Conservation (phyloP, 2,329 filamentous ascomycete species). For the Microcyclosporella mali region DNA sequence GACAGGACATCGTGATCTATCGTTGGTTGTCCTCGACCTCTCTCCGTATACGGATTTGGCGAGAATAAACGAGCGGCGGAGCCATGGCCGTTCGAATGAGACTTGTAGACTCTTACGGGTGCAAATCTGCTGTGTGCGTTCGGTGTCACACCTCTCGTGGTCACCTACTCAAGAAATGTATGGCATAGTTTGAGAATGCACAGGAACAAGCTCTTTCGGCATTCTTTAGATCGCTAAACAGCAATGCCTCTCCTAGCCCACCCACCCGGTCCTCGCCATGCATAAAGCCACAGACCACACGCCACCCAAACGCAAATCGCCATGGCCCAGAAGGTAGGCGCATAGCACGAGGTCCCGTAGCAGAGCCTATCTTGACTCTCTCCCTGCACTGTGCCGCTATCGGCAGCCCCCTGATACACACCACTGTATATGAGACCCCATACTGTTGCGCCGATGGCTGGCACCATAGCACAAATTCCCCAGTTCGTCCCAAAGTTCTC, state of each 20-base stretch:
- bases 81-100: no score
- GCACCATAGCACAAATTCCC: conserved; percentile 89
- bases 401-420: conserved; percentile 66
- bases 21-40: no score
- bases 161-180: no score
- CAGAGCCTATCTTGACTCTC: conserved; percentile 55
- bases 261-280: conserved; percentile 71
- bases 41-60: no score
- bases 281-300: conserved; percentile 63
- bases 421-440: conserved; percentile 87
- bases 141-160: no score
- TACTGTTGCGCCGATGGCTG: conserved; percentile 77
- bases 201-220: no score
- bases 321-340: conserved; percentile 78
- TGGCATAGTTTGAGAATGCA: no score
- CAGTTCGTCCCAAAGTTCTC: conserved; percentile 99
- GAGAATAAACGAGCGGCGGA: no score
- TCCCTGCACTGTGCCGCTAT: conserved; percentile 31
- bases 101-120: no score
- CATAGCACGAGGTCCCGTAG: conserved; percentile 76
- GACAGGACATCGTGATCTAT: no score
- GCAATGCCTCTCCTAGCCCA: conserved; percentile 74
- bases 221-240: no score
- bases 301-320: conserved; percentile 72
- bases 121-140: no score